Conservation (phyloP, 768 basidiomycete genomes). For the Strobilomyces dryophilus region DNA sequence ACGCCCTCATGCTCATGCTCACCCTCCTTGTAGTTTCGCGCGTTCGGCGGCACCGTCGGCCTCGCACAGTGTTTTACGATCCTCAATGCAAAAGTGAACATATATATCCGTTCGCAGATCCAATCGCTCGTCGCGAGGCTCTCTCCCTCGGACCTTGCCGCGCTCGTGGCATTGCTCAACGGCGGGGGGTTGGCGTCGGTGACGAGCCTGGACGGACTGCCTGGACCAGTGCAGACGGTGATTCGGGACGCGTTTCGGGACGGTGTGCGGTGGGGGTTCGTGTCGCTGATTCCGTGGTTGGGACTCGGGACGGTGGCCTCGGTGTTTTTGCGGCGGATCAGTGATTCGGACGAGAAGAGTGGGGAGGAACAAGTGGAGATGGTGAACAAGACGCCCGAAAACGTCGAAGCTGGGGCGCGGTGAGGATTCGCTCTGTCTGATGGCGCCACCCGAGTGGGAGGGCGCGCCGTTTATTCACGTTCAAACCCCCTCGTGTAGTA, state of each 20-base stretch:
- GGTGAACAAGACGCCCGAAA: neutral
- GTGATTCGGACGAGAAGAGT: constrained; percentile 18
- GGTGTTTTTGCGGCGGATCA: constrained; percentile 38
- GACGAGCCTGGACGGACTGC: constrained; percentile 35
- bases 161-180: constrained; percentile 24
- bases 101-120: constrained; percentile 25
- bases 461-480: neutral
- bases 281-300: constrained; percentile 47
- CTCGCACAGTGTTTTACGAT: constrained; percentile 51
- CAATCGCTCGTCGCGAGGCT: constrained; percentile 27
- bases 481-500: neutral
- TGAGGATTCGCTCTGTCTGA: neutral
- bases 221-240: constrained; percentile 30
- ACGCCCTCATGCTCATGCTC: neutral
- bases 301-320: constrained; percentile 33
- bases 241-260: constrained; percentile 40
- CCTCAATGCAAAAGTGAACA: constrained; percentile 39
- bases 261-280: constrained; percentile 42
- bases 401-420: neutral
- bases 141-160: constrained; percentile 23
- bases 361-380: neutral
- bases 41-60: constrained; percentile 50
- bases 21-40: constrained; percentile 34
- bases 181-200: constrained; percentile 31
- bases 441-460: neutral